A percentile compares a stretch with the other conserved stretches of the same genome.
Conservation (phyloP, 352 stramenopile genomes). For the Pythium phragmiticola region DNA sequence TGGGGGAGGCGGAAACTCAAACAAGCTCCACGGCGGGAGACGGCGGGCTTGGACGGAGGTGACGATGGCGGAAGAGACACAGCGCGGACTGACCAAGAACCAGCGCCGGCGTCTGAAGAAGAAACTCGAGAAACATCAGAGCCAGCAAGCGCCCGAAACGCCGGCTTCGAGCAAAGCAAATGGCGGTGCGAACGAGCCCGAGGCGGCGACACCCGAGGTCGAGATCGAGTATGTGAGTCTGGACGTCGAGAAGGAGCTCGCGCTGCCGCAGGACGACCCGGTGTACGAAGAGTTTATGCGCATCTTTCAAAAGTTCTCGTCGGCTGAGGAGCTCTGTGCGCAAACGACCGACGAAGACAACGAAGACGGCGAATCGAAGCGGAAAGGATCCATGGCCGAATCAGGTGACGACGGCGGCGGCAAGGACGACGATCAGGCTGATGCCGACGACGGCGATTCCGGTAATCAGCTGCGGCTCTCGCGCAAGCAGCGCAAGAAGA, state of each 20-base stretch:
- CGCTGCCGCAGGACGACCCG: constrained; percentile 58
- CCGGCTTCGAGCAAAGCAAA: background rate
- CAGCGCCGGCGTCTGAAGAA: constrained; percentile 79
- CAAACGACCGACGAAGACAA: constrained; percentile 47
- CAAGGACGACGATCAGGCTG: constrained; percentile 20
- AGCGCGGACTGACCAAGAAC: constrained; percentile 76
- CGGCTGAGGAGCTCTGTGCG: constrained; percentile 76
- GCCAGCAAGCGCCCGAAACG: constrained; percentile 15
- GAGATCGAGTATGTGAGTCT: constrained; percentile 85
- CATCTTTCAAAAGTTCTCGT: constrained; percentile 86
- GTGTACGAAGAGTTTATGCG: constrained; percentile 86
- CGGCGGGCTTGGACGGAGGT: background rate
- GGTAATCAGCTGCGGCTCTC: constrained; percentile 65
- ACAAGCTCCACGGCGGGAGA: background rate
- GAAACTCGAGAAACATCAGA: constrained; percentile 69
- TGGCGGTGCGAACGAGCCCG: constrained; percentile 1
- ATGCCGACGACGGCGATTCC: constrained; percentile 26
- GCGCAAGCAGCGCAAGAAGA: constrained; percentile 93
- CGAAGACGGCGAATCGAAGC: constrained; percentile 7
- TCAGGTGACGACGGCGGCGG: constrained; percentile 16
- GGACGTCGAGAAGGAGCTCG: constrained; percentile 64
- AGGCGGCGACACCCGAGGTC: constrained; percentile 33
- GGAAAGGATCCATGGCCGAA: constrained; percentile 15
- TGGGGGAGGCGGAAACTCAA: constrained; percentile 5
- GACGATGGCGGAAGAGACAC: constrained; percentile 29